Percentiles rank a stretch among this genome's conserved stretches.
Evolutionary conservation across 192 early-diverging fungal species (phyloP).

Genomic region (Backusella westeae): DNA sequence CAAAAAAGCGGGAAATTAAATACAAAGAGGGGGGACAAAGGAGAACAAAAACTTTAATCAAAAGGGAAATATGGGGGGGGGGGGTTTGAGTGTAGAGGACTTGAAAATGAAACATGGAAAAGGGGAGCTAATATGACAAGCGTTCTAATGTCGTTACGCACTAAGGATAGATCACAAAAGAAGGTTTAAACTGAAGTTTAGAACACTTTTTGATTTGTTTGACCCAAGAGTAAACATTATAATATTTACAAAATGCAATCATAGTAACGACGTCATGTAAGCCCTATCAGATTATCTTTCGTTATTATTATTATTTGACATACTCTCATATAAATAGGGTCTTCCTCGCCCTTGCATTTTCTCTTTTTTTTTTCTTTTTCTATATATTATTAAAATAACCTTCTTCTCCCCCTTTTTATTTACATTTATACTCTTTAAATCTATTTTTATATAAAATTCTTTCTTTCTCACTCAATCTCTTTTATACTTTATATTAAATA

Average conservation of each 20-base stretch:
- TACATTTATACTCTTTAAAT: neutral
- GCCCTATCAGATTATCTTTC: neutral
- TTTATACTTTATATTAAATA: neutral
- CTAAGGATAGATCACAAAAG: neutral
- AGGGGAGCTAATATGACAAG: neutral
- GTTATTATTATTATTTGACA: neutral
- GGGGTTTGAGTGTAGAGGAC: neutral
- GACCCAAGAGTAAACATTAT: neutral
- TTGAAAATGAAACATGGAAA: neutral
- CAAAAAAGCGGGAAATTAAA: neutral
- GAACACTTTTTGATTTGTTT: neutral
- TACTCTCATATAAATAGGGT: neutral
- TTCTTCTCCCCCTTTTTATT: neutral
- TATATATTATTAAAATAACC: neutral
- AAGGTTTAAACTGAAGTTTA: neutral
- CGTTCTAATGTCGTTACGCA: neutral
- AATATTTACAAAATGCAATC: neutral
- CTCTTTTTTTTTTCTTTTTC: neutral
- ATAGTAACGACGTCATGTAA: neutral
- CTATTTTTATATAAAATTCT: conserved; percentile 8
- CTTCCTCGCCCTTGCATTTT: neutral
- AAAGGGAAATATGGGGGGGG: neutral
- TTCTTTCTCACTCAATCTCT: neutral
- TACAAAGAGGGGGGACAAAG: neutral
- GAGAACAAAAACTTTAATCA: neutral